Percentiles rank a stretch among this genome's conserved stretches.
These are phyloP conservation scores for Areca catechu DNA, from an alignment of 176 grass and related monocot species.

Conservation along the genomic window DNA sequence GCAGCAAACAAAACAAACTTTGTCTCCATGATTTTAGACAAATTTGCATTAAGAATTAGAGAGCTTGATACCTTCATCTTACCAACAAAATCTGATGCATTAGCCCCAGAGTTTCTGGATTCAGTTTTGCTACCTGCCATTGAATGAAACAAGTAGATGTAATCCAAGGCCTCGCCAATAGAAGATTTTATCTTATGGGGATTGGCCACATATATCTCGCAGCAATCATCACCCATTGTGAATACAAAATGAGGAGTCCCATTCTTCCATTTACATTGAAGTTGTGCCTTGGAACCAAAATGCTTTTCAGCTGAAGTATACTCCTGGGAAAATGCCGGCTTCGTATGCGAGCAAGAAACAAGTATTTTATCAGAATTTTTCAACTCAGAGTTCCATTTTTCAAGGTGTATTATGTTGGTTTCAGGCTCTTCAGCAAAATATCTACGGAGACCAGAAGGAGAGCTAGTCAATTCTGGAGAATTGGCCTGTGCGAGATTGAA, in stretches of 20 bases:
- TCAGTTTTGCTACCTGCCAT: slow-evolving; percentile 5
- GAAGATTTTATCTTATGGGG: slow-evolving; percentile 27
- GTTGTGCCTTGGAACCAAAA: slow-evolving; percentile 17
- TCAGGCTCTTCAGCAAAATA: slow-evolving; percentile 5
- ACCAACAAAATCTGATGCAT: slow-evolving; percentile 15
- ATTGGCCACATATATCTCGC: slow-evolving; percentile 19
- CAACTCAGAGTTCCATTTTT: slow-evolving; percentile 13
- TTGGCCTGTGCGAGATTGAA: slow-evolving; percentile 22
- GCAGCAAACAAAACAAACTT: slow-evolving; percentile 33
- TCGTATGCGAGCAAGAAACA: background rate
- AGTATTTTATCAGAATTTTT: background rate
- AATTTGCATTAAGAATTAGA: slow-evolving; percentile 13
- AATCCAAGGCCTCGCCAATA: slow-evolving; percentile 9
- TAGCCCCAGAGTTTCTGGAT: background rate
- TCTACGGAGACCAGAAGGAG: slow-evolving; percentile 32
- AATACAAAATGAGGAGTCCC: slow-evolving; percentile 29
- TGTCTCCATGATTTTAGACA: slow-evolving; percentile 19
- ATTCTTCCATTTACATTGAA: slow-evolving; percentile 30
- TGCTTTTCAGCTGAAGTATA: slow-evolving; percentile 1
- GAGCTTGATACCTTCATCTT: slow-evolving; percentile 36
- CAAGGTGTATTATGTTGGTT: background rate
- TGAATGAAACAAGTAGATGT: slow-evolving; percentile 33
- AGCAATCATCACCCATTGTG: slow-evolving; percentile 8
- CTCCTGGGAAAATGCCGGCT: background rate
- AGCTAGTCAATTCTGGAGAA: slow-evolving; percentile 22